A percentile compares a stretch with the other conserved stretches of the same genome.
These are phyloP conservation scores for Brettanomyces sp. DNA, from an alignment of 805 yeast species.

Conservation along the genomic window DNA sequence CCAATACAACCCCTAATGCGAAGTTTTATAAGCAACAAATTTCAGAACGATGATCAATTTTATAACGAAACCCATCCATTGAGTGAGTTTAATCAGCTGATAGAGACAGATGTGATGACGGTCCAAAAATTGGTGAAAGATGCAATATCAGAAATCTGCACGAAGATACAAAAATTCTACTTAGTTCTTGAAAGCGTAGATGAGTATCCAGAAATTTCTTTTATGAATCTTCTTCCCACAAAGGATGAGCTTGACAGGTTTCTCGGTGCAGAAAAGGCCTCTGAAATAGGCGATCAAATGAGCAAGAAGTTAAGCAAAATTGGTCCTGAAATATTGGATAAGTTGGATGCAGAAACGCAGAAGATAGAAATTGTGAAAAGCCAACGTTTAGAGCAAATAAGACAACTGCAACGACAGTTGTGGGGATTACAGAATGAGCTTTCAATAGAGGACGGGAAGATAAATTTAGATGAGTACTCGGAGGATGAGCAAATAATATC, in stretches of 20 bases:
- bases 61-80: constrained; percentile 16
- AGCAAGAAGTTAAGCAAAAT: constrained; percentile 19
- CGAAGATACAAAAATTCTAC: constrained; percentile 17
- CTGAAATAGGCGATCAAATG: constrained; percentile 11
- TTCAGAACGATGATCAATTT: constrained; percentile 11
- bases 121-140: constrained; percentile 19
- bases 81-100: constrained; percentile 11
- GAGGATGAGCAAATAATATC: constrained; percentile 11
- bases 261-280: constrained; percentile 10
- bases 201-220: constrained; percentile 8
- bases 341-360: constrained; percentile 21
- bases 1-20: constrained; percentile 13
- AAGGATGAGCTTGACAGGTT: constrained; percentile 13
- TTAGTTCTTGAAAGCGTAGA: constrained; percentile 12
- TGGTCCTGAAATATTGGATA: constrained; percentile 15
- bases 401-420: constrained; percentile 8
- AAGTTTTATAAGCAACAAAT: constrained; percentile 11
- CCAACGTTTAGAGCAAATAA: not conserved
- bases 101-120: constrained; percentile 14
- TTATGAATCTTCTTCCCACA: constrained; percentile 18
- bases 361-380: constrained; percentile 5
- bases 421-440: not conserved
- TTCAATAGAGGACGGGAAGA: not conserved
- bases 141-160: constrained; percentile 15
- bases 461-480: constrained; percentile 5